Percentiles rank a stretch among this genome's conserved stretches.
phyloP scores from a whole-genome alignment of 1,284 basidiomycete species.

The Tremellales sp. region DNA sequence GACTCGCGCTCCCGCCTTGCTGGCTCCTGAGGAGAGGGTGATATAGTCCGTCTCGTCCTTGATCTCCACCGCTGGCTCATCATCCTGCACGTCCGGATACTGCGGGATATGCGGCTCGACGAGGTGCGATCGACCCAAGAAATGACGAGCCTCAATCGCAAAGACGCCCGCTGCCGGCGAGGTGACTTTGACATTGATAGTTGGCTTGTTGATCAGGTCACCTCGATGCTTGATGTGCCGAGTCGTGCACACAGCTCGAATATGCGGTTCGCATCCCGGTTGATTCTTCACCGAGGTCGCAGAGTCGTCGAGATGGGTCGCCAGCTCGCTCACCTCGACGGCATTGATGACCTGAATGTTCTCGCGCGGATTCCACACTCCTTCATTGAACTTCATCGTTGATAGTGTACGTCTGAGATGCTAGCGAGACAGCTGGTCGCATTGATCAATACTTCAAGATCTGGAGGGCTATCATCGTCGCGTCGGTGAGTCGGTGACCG shows the following conservation, averaged over 20 bases:
- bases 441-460: too few species aligned
- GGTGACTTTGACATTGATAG: constrained; percentile 2
- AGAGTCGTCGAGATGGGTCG: constrained; percentile 2
- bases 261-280: not conserved
- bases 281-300: not conserved
- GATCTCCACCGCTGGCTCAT: not conserved
- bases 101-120: not conserved
- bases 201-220: constrained; percentile 10
- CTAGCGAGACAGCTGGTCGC: too few species aligned
- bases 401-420: not conserved
- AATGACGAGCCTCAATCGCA: not conserved
- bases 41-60: not conserved
- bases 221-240: constrained; percentile 7
- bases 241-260: constrained; percentile 2
- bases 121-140: not conserved
- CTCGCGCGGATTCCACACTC: constrained; percentile 9
- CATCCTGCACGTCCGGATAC: not conserved
- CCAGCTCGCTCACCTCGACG: constrained; percentile 1
- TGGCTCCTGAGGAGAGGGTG: not conserved
- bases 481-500: too few species aligned
- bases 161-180: constrained; percentile 3
- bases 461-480: too few species aligned
- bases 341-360: constrained; percentile 8
- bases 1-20: not conserved
- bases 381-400: constrained; percentile 12